Percentiles rank a stretch among this genome's conserved stretches.
Evolutionary conservation across 208 protist genomes (phyloP).

Genomic region (Trypanosoma vivax): DNA sequence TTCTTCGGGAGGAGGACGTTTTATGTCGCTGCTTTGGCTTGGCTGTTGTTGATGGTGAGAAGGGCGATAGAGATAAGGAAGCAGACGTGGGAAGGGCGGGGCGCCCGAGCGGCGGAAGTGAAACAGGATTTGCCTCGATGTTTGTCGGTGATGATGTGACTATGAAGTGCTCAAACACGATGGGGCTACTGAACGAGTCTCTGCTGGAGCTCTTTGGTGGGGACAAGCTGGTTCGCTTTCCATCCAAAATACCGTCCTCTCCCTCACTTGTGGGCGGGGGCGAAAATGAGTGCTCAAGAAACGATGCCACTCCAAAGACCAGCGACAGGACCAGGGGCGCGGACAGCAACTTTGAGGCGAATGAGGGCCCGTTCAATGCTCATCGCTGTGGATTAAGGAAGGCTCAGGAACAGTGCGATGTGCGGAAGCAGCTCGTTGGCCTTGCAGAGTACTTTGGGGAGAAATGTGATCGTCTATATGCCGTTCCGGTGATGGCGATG

Average conservation of each 20-base stretch:
- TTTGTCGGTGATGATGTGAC: not conserved
- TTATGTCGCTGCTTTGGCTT: conserved; percentile 66
- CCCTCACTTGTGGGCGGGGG: not conserved
- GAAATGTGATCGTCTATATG: conserved; percentile 79
- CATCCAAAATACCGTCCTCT: not conserved
- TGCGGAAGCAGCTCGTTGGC: conserved; percentile 40
- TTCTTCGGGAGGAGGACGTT: conserved; percentile 67
- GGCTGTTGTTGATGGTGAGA: conserved; percentile 12
- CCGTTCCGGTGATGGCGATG: conserved; percentile 73
- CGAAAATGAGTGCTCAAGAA: not conserved
- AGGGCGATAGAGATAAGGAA: not conserved
- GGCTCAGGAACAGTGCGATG: conserved; percentile 20
- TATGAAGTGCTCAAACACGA: not conserved
- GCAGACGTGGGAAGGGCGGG: no score
- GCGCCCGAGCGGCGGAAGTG: no score
- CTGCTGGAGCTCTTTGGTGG: conserved; percentile 74
- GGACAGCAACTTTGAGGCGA: conserved; percentile 10
- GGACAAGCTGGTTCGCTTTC: conserved; percentile 17
- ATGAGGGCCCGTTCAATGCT: no score
- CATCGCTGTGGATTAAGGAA: not conserved
- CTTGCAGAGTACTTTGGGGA: conserved; percentile 52
- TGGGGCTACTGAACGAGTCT: conserved; percentile 46
- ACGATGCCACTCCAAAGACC: conserved; percentile 7
- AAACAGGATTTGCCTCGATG: no score
- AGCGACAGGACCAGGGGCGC: conserved; percentile 11